Evolutionary conservation across 257 asterid species (phyloP), one percentile per base, ranked within the genome.

Genomic region (Nicotiana tomentosiformis): DNA sequence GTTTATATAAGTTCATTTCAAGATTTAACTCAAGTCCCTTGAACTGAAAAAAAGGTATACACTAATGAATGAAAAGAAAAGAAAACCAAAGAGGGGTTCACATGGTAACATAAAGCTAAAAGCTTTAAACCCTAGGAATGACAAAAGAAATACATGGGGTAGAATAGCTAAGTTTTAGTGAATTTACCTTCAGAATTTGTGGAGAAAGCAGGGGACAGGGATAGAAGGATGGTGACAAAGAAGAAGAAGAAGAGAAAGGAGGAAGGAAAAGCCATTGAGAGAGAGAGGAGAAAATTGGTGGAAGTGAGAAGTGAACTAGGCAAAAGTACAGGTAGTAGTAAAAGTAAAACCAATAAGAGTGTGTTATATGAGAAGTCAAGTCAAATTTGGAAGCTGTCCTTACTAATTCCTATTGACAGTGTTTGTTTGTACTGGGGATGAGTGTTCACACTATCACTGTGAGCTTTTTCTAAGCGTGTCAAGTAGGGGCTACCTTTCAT

Each of bases 111-210:
- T 1, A 74, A 51, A 15, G 43, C 16, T 74, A 23, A 51, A 51
- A 51, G 18, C 46, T 74, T 74, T 49, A 74, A 74, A 49, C 62
- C 23, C 80, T 51, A 51, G 49, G 60, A 72, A 66, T 29, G 46
- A 39, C 43, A 66, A 33, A 16, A 66, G 35, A 7, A 33, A 65
- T 5, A 57, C 35, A 81, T 53, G 30, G 56, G 29, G 33, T 6
- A 58, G 29, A 23, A 43, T 30, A 66, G 81, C 26, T 7, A 5
- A 29, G 67, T n/a, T 16, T 14, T 3, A 14, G 70, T 20, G 14
- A 62, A 26, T 12, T 74, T 84, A 90, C 98, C 98, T 91, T 95
- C 97, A 83, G 92, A 83, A 66, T 93, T 95, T 32, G 97, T 87
- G 77, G 94, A 91, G 88, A 85, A 65, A 29, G 88, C 84, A 7